phyloP scores from a whole-genome alignment of 2,329 filamentous ascomycete species.

The Sarocladium brachiariae region DNA sequence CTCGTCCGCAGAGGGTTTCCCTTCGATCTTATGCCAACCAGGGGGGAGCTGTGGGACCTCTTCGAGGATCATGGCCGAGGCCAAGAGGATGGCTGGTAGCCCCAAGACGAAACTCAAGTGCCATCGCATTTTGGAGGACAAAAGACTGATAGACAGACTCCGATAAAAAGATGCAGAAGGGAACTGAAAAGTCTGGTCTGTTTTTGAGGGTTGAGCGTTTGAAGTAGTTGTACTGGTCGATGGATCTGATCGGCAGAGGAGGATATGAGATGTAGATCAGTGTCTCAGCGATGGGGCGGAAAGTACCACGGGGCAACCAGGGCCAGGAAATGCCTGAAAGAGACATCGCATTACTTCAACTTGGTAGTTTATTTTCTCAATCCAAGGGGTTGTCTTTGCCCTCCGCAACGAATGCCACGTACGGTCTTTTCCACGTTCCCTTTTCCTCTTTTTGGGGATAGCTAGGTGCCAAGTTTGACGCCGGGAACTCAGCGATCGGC shows the following conservation, averaged over 20 bases:
- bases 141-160: background rate
- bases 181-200: background rate
- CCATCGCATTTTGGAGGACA: background rate
- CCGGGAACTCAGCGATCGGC: background rate
- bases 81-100: conserved; percentile 16
- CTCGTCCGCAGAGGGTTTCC: conserved; percentile 17
- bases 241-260: conserved; percentile 1
- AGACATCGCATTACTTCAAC: background rate
- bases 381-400: too few species aligned
- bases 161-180: background rate
- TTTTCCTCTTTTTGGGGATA: too few species aligned
- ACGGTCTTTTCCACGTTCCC: too few species aligned
- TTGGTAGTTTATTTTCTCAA: background rate
- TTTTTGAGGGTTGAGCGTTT: background rate
- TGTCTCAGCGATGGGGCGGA: background rate
- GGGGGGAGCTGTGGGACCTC: conserved; percentile 20
- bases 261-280: conserved; percentile 4
- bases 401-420: background rate
- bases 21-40: conserved; percentile 23
- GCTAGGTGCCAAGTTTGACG: background rate
- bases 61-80: conserved; percentile 19
- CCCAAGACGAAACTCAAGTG: background rate
- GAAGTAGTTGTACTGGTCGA: too few species aligned
- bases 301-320: background rate
- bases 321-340: background rate